phyloP scores from a whole-genome alignment of 164 flowering plant genomes.

The Tetracentron sinense region DNA sequence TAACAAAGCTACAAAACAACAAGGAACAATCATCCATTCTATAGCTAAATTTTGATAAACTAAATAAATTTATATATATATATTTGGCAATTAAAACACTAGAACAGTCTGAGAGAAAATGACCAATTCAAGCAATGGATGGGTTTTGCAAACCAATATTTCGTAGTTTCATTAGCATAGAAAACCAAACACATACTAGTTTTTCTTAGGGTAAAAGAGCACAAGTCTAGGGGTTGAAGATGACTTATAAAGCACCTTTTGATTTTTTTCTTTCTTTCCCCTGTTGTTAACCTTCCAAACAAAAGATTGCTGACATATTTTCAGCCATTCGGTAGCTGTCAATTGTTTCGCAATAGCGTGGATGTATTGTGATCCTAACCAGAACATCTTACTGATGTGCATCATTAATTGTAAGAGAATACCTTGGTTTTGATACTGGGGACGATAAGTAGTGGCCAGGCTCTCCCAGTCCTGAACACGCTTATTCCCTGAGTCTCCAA shows the following conservation, averaged over 20 bases:
- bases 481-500: conserved; percentile 21
- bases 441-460: conserved; percentile 53
- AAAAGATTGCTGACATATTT: neutral
- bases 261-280: neutral
- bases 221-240: neutral
- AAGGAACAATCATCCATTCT: too few species aligned
- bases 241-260: neutral
- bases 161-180: too few species aligned
- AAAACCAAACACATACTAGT: too few species aligned
- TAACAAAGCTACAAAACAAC: too few species aligned
- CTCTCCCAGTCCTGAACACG: conserved; percentile 57
- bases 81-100: too few species aligned
- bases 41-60: too few species aligned
- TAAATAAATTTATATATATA: too few species aligned
- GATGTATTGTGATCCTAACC: neutral
- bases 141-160: too few species aligned
- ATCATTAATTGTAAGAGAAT: conserved; percentile 2
- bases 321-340: too few species aligned
- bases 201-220: neutral
- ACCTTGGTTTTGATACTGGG: conserved; percentile 94
- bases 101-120: too few species aligned
- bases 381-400: neutral
- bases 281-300: neutral
- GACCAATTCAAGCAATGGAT: too few species aligned
- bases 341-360: neutral